Evolutionary conservation across 495 filamentous ascomycete genomes (phyloP).

Genomic region (Neohortaea acidophila): DNA sequence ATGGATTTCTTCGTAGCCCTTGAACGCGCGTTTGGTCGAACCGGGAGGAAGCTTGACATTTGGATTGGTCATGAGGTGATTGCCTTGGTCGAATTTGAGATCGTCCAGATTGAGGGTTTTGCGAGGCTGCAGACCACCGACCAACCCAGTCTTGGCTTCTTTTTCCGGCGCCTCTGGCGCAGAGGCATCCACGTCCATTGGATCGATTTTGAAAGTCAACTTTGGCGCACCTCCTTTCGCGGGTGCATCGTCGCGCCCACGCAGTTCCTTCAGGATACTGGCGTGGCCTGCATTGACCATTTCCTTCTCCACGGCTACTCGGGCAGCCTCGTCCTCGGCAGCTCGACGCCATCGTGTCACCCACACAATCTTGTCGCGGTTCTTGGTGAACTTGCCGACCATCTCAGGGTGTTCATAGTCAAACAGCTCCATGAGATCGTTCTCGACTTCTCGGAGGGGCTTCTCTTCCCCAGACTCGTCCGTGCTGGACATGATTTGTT

Average conservation of each 20-base stretch:
- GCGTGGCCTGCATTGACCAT: slow-evolving; percentile 81
- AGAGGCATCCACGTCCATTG: slow-evolving; percentile 84
- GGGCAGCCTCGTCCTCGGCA: slow-evolving; percentile 63
- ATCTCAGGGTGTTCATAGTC: slow-evolving; percentile 93
- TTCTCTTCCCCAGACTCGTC: slow-evolving; percentile 66
- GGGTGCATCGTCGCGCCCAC: slow-evolving; percentile 25
- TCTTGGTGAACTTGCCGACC: slow-evolving; percentile 81
- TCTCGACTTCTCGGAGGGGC: slow-evolving; percentile 81
- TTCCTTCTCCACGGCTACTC: slow-evolving; percentile 64
- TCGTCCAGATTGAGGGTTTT: slow-evolving; percentile 88
- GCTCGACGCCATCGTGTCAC: slow-evolving; percentile 76
- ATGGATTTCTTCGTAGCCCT: slow-evolving; percentile 96
- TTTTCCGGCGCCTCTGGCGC: slow-evolving; percentile 37
- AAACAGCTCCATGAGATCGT: slow-evolving; percentile 94
- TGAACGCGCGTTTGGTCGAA: slow-evolving; percentile 85
- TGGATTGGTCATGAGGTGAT: slow-evolving; percentile 95
- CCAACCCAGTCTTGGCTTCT: slow-evolving; percentile 45
- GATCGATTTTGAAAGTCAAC: slow-evolving; percentile 69
- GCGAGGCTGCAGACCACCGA: slow-evolving; percentile 75
- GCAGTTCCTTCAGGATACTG: slow-evolving; percentile 72
- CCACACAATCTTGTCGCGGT: slow-evolving; percentile 87
- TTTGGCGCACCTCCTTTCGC: slow-evolving; percentile 34
- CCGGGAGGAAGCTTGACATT: slow-evolving; percentile 91
- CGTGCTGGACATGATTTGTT: slow-evolving; percentile 62
- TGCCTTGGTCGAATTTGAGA: slow-evolving; percentile 91